Base-by-base conservation (phyloP, 1,284 basidiomycete species). In the Puccinia polysora region DNA sequence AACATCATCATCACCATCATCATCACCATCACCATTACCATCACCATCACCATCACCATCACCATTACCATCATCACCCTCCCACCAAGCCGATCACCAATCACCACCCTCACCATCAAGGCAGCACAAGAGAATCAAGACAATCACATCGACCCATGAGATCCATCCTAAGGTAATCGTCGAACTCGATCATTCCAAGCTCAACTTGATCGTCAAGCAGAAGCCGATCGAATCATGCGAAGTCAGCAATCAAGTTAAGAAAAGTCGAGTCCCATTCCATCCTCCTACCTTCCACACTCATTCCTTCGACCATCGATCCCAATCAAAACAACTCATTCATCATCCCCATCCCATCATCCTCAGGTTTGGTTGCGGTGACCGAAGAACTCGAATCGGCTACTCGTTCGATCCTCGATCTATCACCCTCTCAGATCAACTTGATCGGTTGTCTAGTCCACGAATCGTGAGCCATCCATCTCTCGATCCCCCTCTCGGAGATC, bases 391-490 rank as follows among this genome's bases (percentile, higher is more conserved):
- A 68, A 34, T 45, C 50, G 28, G 25, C 25, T n/a, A 18, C n/a
- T 45, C 43, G 32, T 10, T 28, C 25, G n/a, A 43, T 68, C 23
- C 36, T 3, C 1, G 52, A 68, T 15, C 43, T 68, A 25, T 52
- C 50, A 6, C 14, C 38, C 32, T 18, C 10, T 25, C 65, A 68
- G 23, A 43, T 40, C 1, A 56, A 56, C 34, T 36, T 68, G 38
- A 58, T 68, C 47, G 50, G 52, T 6, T 58, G 36, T 45, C 50
- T 68, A 45, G 65, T 58, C 18, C 65, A 68, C 53, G 65, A 68
- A 47, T 68, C 65, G 63, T 65, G 40, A 65, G 63, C 47, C 18
- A 65, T 34, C 62, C 18, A n/a, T n/a, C n/a, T n/a, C n/a, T n/a
- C n/a, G n/a, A n/a, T 45, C n/a, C 43, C n/a, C n/a, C 43, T 12